Conservation (phyloP, 768 basidiomycete genomes). For the Suillus weaverae region DNA sequence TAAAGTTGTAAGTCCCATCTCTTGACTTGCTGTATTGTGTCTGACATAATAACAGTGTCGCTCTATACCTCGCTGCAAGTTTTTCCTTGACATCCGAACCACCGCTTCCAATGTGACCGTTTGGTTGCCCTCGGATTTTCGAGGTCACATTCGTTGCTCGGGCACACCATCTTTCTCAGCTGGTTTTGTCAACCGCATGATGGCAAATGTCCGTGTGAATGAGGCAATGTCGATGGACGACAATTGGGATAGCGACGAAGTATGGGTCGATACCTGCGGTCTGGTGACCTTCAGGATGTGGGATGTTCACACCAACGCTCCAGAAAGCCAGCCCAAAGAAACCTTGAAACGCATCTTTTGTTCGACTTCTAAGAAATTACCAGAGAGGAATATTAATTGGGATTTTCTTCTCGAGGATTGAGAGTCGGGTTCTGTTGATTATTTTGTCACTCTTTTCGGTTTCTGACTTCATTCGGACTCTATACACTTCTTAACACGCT, state of each 20-base stretch:
- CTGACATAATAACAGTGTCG: constrained; percentile 49
- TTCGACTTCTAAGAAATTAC: constrained; percentile 49
- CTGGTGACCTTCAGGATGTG: constrained; percentile 74
- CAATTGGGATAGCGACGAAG: constrained; percentile 53
- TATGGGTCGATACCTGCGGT: constrained; percentile 62
- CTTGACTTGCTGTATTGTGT: constrained; percentile 11
- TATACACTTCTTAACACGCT: background rate
- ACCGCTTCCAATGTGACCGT: constrained; percentile 69
- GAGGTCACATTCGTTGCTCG: constrained; percentile 59
- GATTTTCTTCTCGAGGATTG: constrained; percentile 77
- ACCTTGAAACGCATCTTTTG: constrained; percentile 63
- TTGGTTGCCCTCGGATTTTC: constrained; percentile 81
- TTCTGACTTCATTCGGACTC: constrained; percentile 6
- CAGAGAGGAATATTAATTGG: constrained; percentile 65
- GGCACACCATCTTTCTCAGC: constrained; percentile 61
- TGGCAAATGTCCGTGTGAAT: constrained; percentile 52
- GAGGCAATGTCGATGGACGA: constrained; percentile 32
- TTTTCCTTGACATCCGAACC: constrained; percentile 65
- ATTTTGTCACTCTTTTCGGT: constrained; percentile 15
- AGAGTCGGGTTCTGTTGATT: constrained; percentile 5
- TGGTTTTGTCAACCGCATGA: constrained; percentile 71
- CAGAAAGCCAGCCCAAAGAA: constrained; percentile 65
- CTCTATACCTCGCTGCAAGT: constrained; percentile 50
- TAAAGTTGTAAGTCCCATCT: constrained; percentile 60
- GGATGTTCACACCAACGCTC: constrained; percentile 66